Evolutionary conservation across 2,329 filamentous ascomycete genomes (phyloP).

Genomic region (Parasarocladium wereldwijsianum): DNA sequence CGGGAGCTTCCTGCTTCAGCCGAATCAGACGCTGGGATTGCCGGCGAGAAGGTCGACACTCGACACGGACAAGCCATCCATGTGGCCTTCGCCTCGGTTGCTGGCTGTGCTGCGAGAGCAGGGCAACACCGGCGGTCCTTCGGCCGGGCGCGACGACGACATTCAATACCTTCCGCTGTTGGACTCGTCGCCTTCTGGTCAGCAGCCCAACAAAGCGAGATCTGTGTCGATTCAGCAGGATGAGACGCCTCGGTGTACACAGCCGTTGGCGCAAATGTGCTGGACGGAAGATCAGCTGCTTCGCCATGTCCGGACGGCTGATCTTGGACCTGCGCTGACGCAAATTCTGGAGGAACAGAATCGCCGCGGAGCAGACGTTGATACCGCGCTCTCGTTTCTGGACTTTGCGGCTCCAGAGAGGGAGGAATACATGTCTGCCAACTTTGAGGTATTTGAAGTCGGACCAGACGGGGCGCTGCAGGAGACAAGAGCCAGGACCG

Average conservation of each 20-base stretch:
- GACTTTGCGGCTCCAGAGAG: conserved; percentile 21
- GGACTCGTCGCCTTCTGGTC: conserved; percentile 6
- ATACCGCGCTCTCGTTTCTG: conserved; percentile 15
- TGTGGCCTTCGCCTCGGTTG: conserved; percentile 11
- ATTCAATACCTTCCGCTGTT: conserved; percentile 18
- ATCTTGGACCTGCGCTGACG: conserved; percentile 25
- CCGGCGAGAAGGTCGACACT: conserved; percentile 14
- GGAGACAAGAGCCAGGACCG: conserved; percentile 15
- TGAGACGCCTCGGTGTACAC: conserved; percentile 6
- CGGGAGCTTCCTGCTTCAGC: conserved; percentile 4
- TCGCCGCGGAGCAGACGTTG: conserved; percentile 18
- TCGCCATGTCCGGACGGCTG: conserved; percentile 21
- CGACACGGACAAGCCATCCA: conserved; percentile 13
- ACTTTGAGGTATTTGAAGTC: conserved; percentile 44
- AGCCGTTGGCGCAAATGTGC: conserved; percentile 9
- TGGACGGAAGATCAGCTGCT: conserved; percentile 28
- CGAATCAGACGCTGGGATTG: conserved; percentile 7
- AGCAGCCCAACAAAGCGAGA: conserved; percentile 3
- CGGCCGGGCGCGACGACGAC: conserved; percentile 14
- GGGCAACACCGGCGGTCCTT: background rate
- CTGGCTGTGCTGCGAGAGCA: background rate
- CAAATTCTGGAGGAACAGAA: conserved; percentile 22
- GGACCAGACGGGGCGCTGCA: conserved; percentile 25
- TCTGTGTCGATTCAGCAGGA: conserved; percentile 8
- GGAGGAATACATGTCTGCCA: conserved; percentile 28